Evolutionary conservation across 2,329 filamentous ascomycete genomes (phyloP), one percentile per base, ranked within the genome.

Genomic region (Tolypocladium paradoxum): DNA sequence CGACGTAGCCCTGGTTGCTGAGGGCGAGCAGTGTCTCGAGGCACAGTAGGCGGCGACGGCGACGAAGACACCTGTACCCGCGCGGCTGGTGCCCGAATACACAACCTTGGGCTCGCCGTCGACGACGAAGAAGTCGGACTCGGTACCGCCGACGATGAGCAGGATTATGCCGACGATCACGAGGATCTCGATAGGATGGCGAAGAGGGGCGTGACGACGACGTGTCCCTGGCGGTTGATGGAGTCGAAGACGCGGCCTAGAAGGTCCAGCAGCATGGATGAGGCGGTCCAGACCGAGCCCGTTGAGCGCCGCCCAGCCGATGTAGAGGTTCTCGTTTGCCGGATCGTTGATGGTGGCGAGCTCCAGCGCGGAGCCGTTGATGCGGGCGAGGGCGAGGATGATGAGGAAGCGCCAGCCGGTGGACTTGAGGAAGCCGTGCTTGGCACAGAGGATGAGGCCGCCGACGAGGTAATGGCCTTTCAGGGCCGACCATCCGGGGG

Each of bases 341-440:
- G 78, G 77, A 55, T 83, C 76, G 16, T 81, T 64, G 47, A 81
- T 56, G 40, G 64, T 66, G 48, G 62, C 67, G 7, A 70, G 64
- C 53, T 61, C 63, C 14, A 83, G 53, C n/a, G 72, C 69, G 57
- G 81, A 74, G 56, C 72, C 67, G 49, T 83, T 71, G 52, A 86
- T 79, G 70, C 84, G 79, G 53, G 65, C 72, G 16, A 83, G 68
- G 2, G 82, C 72, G 16, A 82, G 72, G 29, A 85, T 73, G 16
- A 85, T 69, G 60, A 85, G 77, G 11, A 83, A 72, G 24, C 82
- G 74, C 48, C 81, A 84, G 4, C 82, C 82, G 18, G 77, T 77
- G 9, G 83, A 75, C 72, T 83, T 81, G 5, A 68, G 60, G 63
- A 76, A 78, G 77, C 82, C 68, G 52, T 70, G 66, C 16, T 59